Percentiles rank a stretch among this genome's conserved stretches.
Conservation (phyloP, 352 stramenopile species). For the Phytophthora citrophthora region DNA sequence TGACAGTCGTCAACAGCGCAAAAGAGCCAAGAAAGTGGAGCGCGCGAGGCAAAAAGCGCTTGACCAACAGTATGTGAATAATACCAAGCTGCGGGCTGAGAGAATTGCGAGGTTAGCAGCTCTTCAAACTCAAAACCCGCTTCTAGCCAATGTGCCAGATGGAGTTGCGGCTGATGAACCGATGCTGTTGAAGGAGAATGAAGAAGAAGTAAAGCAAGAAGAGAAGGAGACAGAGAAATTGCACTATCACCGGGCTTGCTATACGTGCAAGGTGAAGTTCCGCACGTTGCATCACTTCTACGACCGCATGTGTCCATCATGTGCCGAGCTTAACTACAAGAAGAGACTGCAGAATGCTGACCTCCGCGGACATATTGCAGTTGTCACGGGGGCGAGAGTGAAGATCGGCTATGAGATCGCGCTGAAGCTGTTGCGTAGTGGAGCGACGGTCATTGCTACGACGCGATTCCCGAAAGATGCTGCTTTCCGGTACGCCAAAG, state of each 20-base stretch:
- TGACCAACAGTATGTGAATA: conserved; percentile 84
- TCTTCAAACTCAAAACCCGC: conserved; percentile 64
- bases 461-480: conserved; percentile 95
- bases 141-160: conserved; percentile 70
- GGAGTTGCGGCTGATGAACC: conserved; percentile 52
- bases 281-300: conserved; percentile 94
- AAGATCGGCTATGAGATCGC: conserved; percentile 97
- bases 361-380: conserved; percentile 76
- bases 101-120: conserved; percentile 57
- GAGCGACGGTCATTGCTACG: conserved; percentile 90
- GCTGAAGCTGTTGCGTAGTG: conserved; percentile 92
- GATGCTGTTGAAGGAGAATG: conserved; percentile 21
- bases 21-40: conserved; percentile 75
- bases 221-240: conserved; percentile 49
- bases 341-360: conserved; percentile 92
- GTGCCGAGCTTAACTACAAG: conserved; percentile 92
- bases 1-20: conserved; percentile 62
- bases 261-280: conserved; percentile 95
- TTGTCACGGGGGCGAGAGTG: conserved; percentile 94
- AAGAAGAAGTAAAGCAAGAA: conserved; percentile 7
- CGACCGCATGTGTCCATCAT: conserved; percentile 94
- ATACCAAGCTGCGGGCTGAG: conserved; percentile 76
- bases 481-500: conserved; percentile 83
- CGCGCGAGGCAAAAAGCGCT: conserved; percentile 65
- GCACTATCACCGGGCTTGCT: conserved; percentile 93